Conservation (phyloP, 2,329 filamentous ascomycete species). For the Trichoderma afroharzianum region DNA sequence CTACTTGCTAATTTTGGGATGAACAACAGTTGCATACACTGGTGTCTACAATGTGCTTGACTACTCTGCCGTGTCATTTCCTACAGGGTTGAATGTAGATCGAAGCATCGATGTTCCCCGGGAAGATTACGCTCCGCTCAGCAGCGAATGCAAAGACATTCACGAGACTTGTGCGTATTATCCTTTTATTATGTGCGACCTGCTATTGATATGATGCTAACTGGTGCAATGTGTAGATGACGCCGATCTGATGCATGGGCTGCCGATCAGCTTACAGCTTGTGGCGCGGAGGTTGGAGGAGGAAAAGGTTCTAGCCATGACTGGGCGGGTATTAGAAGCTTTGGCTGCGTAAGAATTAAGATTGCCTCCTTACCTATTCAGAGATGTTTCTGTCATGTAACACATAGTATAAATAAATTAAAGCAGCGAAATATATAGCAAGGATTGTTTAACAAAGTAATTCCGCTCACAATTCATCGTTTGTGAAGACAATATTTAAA, state of each 20-base stretch:
- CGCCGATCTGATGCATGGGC: constrained; percentile 36
- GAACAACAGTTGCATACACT: constrained; percentile 44
- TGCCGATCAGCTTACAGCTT: constrained; percentile 43
- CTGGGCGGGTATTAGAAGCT: constrained; percentile 25
- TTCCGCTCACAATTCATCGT: neutral
- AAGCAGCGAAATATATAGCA: neutral
- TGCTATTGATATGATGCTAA: neutral
- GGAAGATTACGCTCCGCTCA: constrained; percentile 32
- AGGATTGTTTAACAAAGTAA: neutral
- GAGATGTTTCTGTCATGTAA: neutral
- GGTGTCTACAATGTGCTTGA: constrained; percentile 49
- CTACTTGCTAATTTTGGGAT: neutral
- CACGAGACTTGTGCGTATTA: constrained; percentile 41
- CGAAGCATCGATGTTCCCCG: constrained; percentile 35
- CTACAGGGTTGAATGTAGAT: constrained; percentile 41
- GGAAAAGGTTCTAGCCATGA: constrained; percentile 38
- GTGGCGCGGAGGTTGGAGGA: constrained; percentile 42
- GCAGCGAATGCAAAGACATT: constrained; percentile 36
- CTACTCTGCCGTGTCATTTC: constrained; percentile 46
- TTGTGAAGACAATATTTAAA: fast-evolving
- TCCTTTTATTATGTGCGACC: neutral
- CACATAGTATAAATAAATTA: neutral
- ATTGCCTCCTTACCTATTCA: neutral
- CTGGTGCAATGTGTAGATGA: constrained; percentile 32
- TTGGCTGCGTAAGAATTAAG: constrained; percentile 5